Percentiles rank a stretch among this genome's conserved stretches.
These are phyloP conservation scores for Malassezia sp. DNA, from an alignment of 1,284 basidiomycete species.

Conservation along the genomic window DNA sequence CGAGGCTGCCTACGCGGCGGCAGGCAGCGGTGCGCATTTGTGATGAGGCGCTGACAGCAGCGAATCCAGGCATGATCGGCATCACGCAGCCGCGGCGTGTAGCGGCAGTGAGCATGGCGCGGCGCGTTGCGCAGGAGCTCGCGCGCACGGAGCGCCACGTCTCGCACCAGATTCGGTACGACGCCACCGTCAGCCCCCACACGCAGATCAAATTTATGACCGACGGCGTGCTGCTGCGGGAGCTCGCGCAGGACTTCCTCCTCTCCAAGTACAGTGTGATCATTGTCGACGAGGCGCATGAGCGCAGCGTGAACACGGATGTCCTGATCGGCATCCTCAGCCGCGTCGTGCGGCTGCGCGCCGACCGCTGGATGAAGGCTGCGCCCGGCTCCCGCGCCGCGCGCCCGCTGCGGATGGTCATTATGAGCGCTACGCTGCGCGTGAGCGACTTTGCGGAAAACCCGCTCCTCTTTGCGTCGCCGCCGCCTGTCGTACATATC, in stretches of 20 bases:
- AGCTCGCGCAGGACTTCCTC: constrained; percentile 80
- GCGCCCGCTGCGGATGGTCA: constrained; percentile 77
- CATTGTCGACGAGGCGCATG: constrained; percentile 95
- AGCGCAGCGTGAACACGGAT: constrained; percentile 95
- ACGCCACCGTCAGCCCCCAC: constrained; percentile 73
- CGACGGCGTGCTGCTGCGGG: constrained; percentile 87
- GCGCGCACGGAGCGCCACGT: constrained; percentile 66
- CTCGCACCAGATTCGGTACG: constrained; percentile 95
- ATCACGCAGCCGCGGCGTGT: constrained; percentile 95
- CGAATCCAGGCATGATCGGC: constrained; percentile 95
- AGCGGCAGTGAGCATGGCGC: constrained; percentile 88
- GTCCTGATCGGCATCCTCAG: constrained; percentile 91
- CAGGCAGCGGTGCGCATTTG: constrained; percentile 56
- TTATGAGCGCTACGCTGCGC: constrained; percentile 97
- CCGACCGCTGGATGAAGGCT: constrained; percentile 35
- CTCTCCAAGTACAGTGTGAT: constrained; percentile 74
- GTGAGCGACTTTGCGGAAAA: constrained; percentile 88
- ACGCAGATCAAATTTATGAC: constrained; percentile 99
- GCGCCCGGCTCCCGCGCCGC: constrained; percentile 16
- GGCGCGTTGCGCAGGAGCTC: constrained; percentile 79
- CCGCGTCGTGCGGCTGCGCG: constrained; percentile 74
- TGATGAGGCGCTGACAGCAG: constrained; percentile 48
- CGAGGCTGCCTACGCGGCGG: constrained; percentile 86
- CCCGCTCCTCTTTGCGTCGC: constrained; percentile 62
- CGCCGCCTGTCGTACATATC: constrained; percentile 82